phyloP scores from a whole-genome alignment of 2,329 filamentous ascomycete genomes.

The Tolypocladium ovalisporum region DNA sequence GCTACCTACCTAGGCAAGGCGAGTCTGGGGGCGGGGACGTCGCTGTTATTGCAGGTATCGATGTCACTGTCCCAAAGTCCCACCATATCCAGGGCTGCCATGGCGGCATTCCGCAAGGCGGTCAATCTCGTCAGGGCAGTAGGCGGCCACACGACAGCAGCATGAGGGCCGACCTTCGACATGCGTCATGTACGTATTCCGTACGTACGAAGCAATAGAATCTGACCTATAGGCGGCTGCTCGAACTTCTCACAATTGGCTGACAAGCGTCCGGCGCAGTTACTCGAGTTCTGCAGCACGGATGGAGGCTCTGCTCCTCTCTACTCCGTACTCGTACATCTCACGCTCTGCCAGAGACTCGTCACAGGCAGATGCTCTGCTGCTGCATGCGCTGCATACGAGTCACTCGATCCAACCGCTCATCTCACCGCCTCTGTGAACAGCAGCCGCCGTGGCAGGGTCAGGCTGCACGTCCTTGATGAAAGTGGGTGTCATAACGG shows the following conservation, averaged over 20 bases:
- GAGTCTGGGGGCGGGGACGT: too few species aligned
- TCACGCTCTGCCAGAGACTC: too few species aligned
- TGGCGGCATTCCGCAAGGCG: background rate
- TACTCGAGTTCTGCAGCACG: background rate
- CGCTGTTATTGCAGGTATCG: too few species aligned
- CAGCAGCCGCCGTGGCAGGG: background rate
- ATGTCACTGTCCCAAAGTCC: too few species aligned
- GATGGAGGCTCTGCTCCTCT: background rate
- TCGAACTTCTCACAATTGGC: too few species aligned
- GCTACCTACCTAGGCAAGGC: too few species aligned
- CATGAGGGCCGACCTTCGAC: background rate
- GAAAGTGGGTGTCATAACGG: background rate
- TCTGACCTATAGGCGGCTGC: background rate
- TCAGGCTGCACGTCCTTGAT: background rate
- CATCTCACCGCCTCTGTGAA: background rate
- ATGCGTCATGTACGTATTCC: background rate
- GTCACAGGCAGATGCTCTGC: background rate
- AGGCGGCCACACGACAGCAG: too few species aligned
- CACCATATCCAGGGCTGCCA: background rate
- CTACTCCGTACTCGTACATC: background rate
- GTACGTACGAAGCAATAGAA: background rate
- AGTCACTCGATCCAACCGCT: background rate
- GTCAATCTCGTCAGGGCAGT: background rate
- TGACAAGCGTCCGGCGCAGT: background rate
- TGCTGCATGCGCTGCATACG: background rate